Evolutionary conservation across 257 asterid genomes (phyloP).

Genomic region (Nicotiana tabacum): DNA sequence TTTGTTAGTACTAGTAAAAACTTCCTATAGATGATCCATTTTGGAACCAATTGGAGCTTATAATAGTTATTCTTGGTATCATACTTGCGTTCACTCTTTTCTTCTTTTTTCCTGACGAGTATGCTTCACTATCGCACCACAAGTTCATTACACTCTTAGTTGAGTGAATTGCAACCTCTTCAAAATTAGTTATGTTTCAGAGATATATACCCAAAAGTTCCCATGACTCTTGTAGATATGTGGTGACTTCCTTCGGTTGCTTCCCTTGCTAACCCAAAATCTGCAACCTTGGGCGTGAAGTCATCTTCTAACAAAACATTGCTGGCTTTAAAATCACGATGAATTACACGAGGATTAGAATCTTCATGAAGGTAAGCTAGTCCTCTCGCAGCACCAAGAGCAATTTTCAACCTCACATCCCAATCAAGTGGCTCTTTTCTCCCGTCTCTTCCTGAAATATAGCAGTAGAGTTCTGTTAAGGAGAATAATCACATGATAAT

Average conservation of each 20-base stretch:
- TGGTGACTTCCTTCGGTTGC: constrained; percentile 96
- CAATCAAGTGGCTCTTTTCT: constrained; percentile 69
- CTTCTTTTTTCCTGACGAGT: neutral
- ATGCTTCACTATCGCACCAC: neutral
- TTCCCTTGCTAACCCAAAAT: constrained; percentile 95
- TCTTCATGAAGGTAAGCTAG: constrained; percentile 97
- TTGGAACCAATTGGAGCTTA: neutral
- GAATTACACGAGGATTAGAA: constrained; percentile 97
- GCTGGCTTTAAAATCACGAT: constrained; percentile 93
- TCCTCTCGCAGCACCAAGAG: constrained; percentile 98
- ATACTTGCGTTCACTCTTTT: neutral
- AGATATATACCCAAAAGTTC: constrained; percentile 85
- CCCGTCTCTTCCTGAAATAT: constrained; percentile 63
- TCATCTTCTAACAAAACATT: constrained; percentile 86
- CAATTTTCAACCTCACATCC: constrained; percentile 92
- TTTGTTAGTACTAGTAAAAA: neutral
- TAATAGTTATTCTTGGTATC: neutral
- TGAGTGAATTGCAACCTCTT: neutral
- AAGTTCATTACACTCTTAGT: neutral
- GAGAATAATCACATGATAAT: neutral
- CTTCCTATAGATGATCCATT: neutral
- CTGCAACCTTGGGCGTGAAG: constrained; percentile 93
- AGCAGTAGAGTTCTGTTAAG: constrained; percentile 8
- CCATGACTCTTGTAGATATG: constrained; percentile 97
- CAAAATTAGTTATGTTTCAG: neutral